These are phyloP conservation scores for Adansonia grandidieri DNA, from an alignment of 441 rosid species.

Conservation along the genomic window DNA sequence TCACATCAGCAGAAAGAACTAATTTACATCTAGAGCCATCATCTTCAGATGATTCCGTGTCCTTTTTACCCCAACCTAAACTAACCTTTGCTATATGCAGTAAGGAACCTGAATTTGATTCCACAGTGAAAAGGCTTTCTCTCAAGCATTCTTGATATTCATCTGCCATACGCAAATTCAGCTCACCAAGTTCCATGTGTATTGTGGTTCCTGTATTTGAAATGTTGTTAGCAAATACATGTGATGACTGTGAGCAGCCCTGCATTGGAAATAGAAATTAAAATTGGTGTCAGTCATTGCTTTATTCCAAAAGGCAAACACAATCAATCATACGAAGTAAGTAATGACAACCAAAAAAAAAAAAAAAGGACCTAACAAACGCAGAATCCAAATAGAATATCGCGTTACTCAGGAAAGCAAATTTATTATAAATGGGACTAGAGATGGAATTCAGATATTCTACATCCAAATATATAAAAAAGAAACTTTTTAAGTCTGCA, in stretches of 20 bases:
- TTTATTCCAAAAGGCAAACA: slow-evolving; percentile 13
- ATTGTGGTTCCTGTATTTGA: slow-evolving; percentile 72
- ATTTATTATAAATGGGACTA: slow-evolving; percentile 7
- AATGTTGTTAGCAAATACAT: slow-evolving; percentile 86
- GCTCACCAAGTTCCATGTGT: slow-evolving; percentile 94
- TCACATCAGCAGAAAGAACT: slow-evolving; percentile 84
- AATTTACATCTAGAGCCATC: slow-evolving; percentile 62
- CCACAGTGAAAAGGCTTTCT: slow-evolving; percentile 79
- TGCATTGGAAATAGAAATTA: slow-evolving; percentile 39
- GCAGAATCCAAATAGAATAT: not conserved
- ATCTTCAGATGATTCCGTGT: slow-evolving; percentile 68
- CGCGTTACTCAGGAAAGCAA: not conserved
- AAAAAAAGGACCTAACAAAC: not conserved
- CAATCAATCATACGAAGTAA: not conserved
- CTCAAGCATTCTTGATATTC: slow-evolving; percentile 88
- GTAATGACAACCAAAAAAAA: not conserved
- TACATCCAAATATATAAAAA: not conserved
- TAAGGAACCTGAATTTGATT: slow-evolving; percentile 90
- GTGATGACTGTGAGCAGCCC: slow-evolving; percentile 94
- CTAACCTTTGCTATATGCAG: slow-evolving; percentile 87
- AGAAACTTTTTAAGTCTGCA: not conserved
- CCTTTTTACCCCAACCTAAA: slow-evolving; percentile 91
- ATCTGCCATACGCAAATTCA: slow-evolving; percentile 89
- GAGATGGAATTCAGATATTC: slow-evolving; percentile 18
- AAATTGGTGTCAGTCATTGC: slow-evolving; percentile 21